phyloP scores from a whole-genome alignment of 208 protist species.

The Plasmodiophora brassicae region DNA sequence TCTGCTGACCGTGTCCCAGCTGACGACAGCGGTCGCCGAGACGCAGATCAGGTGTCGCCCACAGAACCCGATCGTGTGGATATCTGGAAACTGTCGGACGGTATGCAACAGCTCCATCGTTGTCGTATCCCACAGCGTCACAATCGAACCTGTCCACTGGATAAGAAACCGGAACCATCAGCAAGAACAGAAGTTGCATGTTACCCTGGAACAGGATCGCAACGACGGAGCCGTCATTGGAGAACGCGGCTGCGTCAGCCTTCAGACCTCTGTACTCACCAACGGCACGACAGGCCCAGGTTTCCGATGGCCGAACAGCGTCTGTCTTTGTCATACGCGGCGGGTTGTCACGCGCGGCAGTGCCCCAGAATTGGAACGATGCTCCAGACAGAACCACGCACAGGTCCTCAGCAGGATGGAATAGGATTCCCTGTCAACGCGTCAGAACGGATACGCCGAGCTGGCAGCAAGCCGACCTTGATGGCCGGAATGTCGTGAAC shows the following conservation, averaged over 20 bases:
- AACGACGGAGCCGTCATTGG: not conserved
- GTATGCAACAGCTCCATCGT: constrained; percentile 12
- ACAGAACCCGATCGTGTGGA: not conserved
- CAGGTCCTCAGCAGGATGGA: not conserved
- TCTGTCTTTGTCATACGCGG: too few relatives aligned
- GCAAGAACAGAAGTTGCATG: not conserved
- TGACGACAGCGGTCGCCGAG: not conserved
- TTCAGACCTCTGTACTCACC: not conserved
- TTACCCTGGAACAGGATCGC: not conserved
- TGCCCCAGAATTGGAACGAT: not conserved
- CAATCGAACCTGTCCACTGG: not conserved
- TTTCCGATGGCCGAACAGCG: not conserved
- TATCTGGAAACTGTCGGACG: not conserved
- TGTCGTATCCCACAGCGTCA: not conserved
- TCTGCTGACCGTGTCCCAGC: not conserved
- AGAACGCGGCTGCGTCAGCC: not conserved
- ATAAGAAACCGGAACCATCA: not conserved
- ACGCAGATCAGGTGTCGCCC: not conserved
- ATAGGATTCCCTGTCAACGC: not conserved
- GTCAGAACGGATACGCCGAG: not conserved
- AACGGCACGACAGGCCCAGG: not conserved
- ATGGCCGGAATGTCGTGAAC: not conserved
- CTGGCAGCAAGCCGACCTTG: not conserved
- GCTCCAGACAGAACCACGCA: not conserved
- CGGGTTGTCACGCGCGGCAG: too few relatives aligned